Percentiles rank a stretch among this genome's conserved stretches.
These are phyloP conservation scores for Dothidotthia symphoricarpi DNA, from an alignment of 2,329 filamentous ascomycete species.

Conservation along the genomic window DNA sequence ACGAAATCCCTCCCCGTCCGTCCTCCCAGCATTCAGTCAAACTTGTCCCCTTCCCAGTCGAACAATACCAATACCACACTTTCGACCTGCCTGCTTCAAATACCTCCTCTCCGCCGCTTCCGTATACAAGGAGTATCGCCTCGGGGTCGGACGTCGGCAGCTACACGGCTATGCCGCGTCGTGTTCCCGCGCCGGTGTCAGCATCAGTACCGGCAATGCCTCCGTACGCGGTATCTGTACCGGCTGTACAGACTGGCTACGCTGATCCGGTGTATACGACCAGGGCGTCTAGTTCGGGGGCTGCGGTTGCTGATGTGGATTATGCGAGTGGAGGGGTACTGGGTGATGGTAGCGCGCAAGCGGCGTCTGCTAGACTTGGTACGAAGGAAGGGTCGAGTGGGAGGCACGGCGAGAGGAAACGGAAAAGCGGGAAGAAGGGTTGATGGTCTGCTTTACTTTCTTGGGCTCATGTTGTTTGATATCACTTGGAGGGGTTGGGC, in stretches of 20 bases:
- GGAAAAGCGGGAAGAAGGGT: constrained; percentile 25
- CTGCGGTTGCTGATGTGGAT: constrained; percentile 9
- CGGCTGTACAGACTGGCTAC: constrained; percentile 17
- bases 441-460: constrained; percentile 5
- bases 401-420: constrained; percentile 27
- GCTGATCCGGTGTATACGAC: constrained; percentile 23
- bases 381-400: constrained; percentile 14
- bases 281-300: constrained; percentile 9
- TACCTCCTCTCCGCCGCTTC: constrained; percentile 26
- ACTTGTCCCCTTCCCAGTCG: constrained; percentile 32
- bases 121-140: constrained; percentile 30
- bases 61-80: constrained; percentile 36
- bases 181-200: constrained; percentile 33
- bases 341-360: constrained; percentile 18
- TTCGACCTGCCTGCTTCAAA: constrained; percentile 28
- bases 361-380: constrained; percentile 16
- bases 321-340: constrained; percentile 9
- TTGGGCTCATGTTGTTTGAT: constrained; percentile 5
- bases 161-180: constrained; percentile 35
- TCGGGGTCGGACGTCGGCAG: constrained; percentile 23
- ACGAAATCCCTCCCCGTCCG: constrained; percentile 17
- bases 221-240: constrained; percentile 15
- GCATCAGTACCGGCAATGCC: background rate
- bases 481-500: no score
- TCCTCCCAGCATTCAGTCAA: constrained; percentile 24